Evolutionary conservation across 805 yeast species (phyloP).

Genomic region (Wickerhamomyces sydowiorum): DNA sequence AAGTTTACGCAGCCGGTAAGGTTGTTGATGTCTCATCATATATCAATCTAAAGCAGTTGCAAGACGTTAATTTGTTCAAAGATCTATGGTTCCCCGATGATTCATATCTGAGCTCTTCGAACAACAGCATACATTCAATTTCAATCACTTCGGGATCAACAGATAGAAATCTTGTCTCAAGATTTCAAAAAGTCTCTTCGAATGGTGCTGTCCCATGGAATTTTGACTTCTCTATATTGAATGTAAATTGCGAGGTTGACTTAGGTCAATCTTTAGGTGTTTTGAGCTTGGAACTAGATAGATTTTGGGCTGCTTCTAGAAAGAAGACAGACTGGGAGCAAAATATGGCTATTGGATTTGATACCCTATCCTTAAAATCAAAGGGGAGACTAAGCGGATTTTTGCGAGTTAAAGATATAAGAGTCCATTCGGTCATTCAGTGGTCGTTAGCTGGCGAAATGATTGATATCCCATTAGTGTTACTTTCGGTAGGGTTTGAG

Average conservation of each 20-base stretch:
- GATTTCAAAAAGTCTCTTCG: slow-evolving; percentile 52
- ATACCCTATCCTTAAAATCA: slow-evolving; percentile 44
- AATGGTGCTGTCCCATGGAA: slow-evolving; percentile 74
- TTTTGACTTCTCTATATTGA: slow-evolving; percentile 48
- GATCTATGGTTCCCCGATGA: slow-evolving; percentile 70
- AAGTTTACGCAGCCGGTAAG: slow-evolving; percentile 43
- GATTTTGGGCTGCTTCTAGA: slow-evolving; percentile 63
- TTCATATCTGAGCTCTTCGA: background rate
- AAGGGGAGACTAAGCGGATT: slow-evolving; percentile 80
- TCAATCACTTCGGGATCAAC: background rate
- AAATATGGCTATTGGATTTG: slow-evolving; percentile 55
- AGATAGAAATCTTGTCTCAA: slow-evolving; percentile 28
- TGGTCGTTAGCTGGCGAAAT: slow-evolving; percentile 53
- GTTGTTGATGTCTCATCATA: slow-evolving; percentile 53
- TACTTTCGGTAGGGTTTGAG: slow-evolving; percentile 51
- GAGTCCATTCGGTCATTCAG: slow-evolving; percentile 58
- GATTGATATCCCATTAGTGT: slow-evolving; percentile 60
- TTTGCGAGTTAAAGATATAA: slow-evolving; percentile 41
- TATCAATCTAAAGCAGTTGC: slow-evolving; percentile 77
- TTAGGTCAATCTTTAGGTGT: slow-evolving; percentile 82
- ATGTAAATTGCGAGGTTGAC: slow-evolving; percentile 54
- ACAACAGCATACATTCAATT: slow-evolving; percentile 20
- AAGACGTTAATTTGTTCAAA: slow-evolving; percentile 74
- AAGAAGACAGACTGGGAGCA: slow-evolving; percentile 70
- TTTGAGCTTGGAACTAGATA: slow-evolving; percentile 46